These are phyloP conservation scores for Cystobasidium pallidum DNA, from an alignment of 1,284 basidiomycete genomes.

Conservation along the genomic window DNA sequence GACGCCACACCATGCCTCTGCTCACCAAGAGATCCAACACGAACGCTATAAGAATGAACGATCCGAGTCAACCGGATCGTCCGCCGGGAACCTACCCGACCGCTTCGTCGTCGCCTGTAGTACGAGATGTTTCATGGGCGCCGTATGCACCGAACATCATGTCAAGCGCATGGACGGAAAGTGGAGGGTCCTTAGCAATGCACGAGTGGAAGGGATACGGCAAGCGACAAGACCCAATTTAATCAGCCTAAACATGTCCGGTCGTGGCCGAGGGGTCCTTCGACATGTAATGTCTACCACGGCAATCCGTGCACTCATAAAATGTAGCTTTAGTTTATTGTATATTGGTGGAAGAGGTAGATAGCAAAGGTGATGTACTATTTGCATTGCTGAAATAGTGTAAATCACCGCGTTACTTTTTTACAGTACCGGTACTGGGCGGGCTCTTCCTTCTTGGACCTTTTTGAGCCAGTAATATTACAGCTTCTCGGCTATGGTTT, in stretches of 20 bases:
- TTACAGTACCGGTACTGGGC: too few species aligned
- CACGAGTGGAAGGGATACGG: constrained; percentile 47
- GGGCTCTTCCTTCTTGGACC: too few species aligned
- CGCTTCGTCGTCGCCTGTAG: constrained; percentile 54
- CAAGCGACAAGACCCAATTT: constrained; percentile 12
- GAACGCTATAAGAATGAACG: constrained; percentile 37
- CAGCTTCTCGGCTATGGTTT: too few species aligned
- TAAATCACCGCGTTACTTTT: too few species aligned
- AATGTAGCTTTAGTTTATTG: too few species aligned
- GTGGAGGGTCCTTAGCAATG: constrained; percentile 49
- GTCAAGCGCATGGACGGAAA: constrained; percentile 59
- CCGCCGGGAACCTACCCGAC: constrained; percentile 30
- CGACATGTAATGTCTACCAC: too few species aligned
- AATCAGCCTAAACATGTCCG: neutral
- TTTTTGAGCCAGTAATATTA: too few species aligned
- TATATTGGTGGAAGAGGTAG: too few species aligned
- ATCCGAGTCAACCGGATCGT: constrained; percentile 38
- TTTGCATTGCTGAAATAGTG: too few species aligned
- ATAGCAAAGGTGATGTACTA: too few species aligned
- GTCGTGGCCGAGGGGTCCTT: too few species aligned
- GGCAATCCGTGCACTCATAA: too few species aligned
- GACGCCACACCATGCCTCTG: constrained; percentile 64
- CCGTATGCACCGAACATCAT: constrained; percentile 84
- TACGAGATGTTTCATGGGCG: constrained; percentile 93
- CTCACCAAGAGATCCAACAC: constrained; percentile 21